Base-by-base conservation (phyloP, 148 eudicot species). In the Arbutus unedo region DNA sequence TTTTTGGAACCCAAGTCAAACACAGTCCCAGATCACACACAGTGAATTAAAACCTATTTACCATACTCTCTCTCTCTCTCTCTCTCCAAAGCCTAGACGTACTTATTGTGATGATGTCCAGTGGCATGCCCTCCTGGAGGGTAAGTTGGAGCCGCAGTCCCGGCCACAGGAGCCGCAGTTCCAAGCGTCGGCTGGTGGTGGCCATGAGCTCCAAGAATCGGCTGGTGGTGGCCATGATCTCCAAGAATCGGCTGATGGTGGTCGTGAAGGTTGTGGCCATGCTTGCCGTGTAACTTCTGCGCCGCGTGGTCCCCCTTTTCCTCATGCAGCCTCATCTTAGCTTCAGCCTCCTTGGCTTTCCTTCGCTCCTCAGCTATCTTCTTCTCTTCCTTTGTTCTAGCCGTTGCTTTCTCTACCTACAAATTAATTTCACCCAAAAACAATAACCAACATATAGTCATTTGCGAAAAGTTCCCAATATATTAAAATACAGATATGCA, bases 301-400 rank as follows among this genome's bases (percentile, higher is more conserved):
- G 89, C 94, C 0, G 91, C 92, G 13, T 92, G 93, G 9, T 80
- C 81, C 0, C 93, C 94, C 64, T 93, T 93, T 2, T 85, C 88
- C 13, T 79, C 78, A 50, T 93, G 97, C 41, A 94, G 83, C 14
- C 88, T 85, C 77, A 91, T 91, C 84, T 91, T 92, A 3, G 98
- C 97, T 56, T 93, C 91, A 0, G 94, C 95, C 85, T 95, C 97
- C 83, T 92, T 93, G 8, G 88, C 92, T 80, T 95, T 93, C 86
- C 86, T 84, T 10, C 47, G 56, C 87, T 95, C 90, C 5, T 86
- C 79, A 0, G 95, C 94, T 53, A 91, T 91, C 9, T 44, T 88
- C 77, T 80, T 88, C 86, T 86, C 97, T 64, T 92, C 95, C 82
- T 79, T 64, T 5, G 93, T 89, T 76, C 88, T 90, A 4, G 98